These are phyloP conservation scores for Stipa capillata DNA, from an alignment of 176 grass and related monocot species.

Conservation along the genomic window DNA sequence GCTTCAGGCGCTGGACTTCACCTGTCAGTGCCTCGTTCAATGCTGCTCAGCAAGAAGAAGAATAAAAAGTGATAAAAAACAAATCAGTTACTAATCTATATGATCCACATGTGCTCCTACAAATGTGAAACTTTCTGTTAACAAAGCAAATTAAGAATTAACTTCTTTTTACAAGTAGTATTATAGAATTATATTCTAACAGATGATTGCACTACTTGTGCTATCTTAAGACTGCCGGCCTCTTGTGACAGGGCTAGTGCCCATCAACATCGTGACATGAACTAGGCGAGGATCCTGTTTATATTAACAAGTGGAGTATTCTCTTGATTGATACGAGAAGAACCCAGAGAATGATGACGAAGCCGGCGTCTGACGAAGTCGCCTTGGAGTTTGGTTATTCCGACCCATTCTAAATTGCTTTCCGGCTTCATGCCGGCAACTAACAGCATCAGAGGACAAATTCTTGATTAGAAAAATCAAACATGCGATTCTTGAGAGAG, in stretches of 20 bases:
- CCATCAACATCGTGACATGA: slow-evolving; percentile 27
- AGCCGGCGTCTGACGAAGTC: slow-evolving; percentile 30
- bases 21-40: slow-evolving; percentile 79
- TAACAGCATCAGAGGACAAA: slow-evolving; percentile 17
- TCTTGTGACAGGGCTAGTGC: slow-evolving; percentile 34
- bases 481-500: neutral
- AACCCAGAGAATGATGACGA: slow-evolving; percentile 13
- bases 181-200: neutral
- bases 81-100: neutral
- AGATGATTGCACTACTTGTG: neutral
- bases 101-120: neutral
- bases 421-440: slow-evolving; percentile 28
- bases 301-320: too few species aligned
- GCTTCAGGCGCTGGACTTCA: slow-evolving; percentile 87
- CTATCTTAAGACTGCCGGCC: slow-evolving; percentile 30
- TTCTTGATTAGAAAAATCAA: slow-evolving; percentile 1
- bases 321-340: neutral
- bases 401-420: slow-evolving; percentile 7
- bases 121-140: slow-evolving; percentile 1
- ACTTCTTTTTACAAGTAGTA: neutral
- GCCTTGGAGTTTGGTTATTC: neutral
- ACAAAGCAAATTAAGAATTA: neutral
- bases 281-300: neutral
- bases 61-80: neutral
- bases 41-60: slow-evolving; percentile 37